phyloP scores from a whole-genome alignment of 805 yeast genomes.

The Komagataella mondaviorum region DNA sequence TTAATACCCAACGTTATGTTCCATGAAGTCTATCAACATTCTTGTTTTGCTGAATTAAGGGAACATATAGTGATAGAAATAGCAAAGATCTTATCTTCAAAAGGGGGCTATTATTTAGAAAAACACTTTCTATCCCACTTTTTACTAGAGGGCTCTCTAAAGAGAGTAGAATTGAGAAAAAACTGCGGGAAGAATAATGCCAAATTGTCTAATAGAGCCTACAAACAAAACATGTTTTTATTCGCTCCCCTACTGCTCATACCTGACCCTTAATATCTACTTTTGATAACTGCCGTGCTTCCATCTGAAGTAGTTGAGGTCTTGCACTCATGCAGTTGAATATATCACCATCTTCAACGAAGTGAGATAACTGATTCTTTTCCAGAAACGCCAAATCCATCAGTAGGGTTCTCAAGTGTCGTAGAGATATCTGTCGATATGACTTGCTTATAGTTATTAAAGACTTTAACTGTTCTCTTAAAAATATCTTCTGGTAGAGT shows the following conservation, averaged over 20 bases:
- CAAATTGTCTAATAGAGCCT: not conserved
- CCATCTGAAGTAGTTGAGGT: not conserved
- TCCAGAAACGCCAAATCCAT: not conserved
- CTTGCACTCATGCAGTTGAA: not conserved
- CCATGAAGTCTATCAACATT: not conserved
- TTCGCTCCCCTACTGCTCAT: not conserved
- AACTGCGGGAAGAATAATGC: not conserved
- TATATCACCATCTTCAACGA: not conserved
- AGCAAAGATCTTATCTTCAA: not conserved
- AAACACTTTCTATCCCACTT: not conserved
- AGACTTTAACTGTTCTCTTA: constrained; percentile 43
- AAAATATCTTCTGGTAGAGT: constrained; percentile 38
- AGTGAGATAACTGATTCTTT: not conserved
- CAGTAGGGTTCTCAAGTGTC: not conserved
- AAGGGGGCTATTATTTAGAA: not conserved
- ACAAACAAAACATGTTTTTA: not conserved
- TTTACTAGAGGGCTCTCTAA: not conserved
- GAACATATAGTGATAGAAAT: not conserved
- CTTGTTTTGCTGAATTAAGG: not conserved
- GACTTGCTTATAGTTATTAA: constrained; percentile 41
- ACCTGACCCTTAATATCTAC: not conserved
- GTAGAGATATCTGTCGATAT: constrained; percentile 31
- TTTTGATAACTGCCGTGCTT: not conserved
- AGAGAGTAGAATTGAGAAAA: not conserved
- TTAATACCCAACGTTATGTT: not conserved